Percentiles rank a stretch among this genome's conserved stretches.
phyloP scores from a whole-genome alignment of 73 alveolate genomes.

The Tetrahymena borealis region DNA sequence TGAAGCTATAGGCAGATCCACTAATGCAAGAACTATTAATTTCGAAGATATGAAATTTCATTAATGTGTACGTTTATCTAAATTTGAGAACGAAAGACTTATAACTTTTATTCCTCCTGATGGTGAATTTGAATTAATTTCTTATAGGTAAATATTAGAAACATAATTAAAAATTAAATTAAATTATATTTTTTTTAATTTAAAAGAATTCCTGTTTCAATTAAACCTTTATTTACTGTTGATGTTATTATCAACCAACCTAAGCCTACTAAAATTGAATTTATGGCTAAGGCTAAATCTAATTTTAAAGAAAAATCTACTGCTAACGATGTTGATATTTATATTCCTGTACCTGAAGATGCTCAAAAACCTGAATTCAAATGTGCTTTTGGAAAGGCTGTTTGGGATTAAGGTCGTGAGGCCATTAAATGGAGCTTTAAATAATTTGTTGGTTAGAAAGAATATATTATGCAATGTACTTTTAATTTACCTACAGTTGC shows the following conservation, averaged over 20 bases:
- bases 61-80: conserved; percentile 61
- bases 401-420: conserved; percentile 76
- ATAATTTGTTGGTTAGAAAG: conserved; percentile 94
- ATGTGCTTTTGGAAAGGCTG: conserved; percentile 69
- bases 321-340: conserved; percentile 86
- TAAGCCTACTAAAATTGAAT: conserved; percentile 56
- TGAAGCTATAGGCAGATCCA: conserved; percentile 64
- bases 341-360: conserved; percentile 92
- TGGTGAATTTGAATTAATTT: conserved; percentile 90
- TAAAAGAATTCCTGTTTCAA: conserved; percentile 44
- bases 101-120: conserved; percentile 96
- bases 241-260: background rate
- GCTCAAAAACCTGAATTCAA: conserved; percentile 80
- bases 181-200: background rate
- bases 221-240: background rate
- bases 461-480: conserved; percentile 76
- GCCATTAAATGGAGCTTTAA: conserved; percentile 88
- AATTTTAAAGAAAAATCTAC: conserved; percentile 76
- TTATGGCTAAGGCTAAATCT: conserved; percentile 80
- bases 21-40: conserved; percentile 66
- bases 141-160: conserved; percentile 53
- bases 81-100: conserved; percentile 86
- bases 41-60: conserved; percentile 88
- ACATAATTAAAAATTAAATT: background rate
- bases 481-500: conserved; percentile 84